phyloP scores from a whole-genome alignment of 805 yeast genomes.

The Priceomyces melissophilus region DNA sequence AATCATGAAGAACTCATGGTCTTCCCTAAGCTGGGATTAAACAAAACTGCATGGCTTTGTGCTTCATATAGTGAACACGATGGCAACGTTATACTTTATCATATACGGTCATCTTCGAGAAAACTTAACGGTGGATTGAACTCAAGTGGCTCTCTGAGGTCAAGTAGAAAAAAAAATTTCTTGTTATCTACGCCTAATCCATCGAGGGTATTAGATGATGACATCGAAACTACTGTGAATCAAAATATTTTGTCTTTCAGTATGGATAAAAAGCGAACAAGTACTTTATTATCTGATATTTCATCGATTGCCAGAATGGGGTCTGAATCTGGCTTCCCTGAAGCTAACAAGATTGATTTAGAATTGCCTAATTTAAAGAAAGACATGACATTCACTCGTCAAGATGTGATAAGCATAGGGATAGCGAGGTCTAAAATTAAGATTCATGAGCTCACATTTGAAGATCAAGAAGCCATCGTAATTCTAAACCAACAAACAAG shows the following conservation, averaged over 20 bases:
- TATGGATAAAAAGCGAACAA: slow-evolving; percentile 43
- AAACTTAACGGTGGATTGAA: slow-evolving; percentile 6
- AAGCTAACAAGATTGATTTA: slow-evolving; percentile 16
- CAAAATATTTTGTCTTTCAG: slow-evolving; percentile 28
- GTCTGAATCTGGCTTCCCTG: slow-evolving; percentile 30
- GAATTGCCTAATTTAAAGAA: slow-evolving; percentile 46
- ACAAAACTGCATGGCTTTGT: slow-evolving; percentile 40
- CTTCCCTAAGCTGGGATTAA: slow-evolving; percentile 45
- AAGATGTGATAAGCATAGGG: slow-evolving; percentile 41
- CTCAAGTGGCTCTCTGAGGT: slow-evolving; percentile 8
- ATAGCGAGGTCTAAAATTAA: slow-evolving; percentile 21
- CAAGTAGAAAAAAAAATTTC: slow-evolving; percentile 23
- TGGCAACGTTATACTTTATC: slow-evolving; percentile 49
- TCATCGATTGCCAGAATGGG: slow-evolving; percentile 47
- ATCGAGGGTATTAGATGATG: slow-evolving; percentile 41
- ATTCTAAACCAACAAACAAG: slow-evolving; percentile 43
- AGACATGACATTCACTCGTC: slow-evolving; percentile 66
- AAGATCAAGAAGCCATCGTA: slow-evolving; percentile 60
- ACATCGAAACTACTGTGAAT: slow-evolving; percentile 15
- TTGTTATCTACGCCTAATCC: slow-evolving; percentile 40
- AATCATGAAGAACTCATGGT: slow-evolving; percentile 52
- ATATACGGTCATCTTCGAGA: slow-evolving; percentile 40
- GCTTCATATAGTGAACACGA: slow-evolving; percentile 54
- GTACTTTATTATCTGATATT: slow-evolving; percentile 38
- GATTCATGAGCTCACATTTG: slow-evolving; percentile 35